Evolutionary conservation across 805 yeast genomes (phyloP), one percentile per base, ranked within the genome.

Genomic region (Saccharomycopsis olivae): DNA sequence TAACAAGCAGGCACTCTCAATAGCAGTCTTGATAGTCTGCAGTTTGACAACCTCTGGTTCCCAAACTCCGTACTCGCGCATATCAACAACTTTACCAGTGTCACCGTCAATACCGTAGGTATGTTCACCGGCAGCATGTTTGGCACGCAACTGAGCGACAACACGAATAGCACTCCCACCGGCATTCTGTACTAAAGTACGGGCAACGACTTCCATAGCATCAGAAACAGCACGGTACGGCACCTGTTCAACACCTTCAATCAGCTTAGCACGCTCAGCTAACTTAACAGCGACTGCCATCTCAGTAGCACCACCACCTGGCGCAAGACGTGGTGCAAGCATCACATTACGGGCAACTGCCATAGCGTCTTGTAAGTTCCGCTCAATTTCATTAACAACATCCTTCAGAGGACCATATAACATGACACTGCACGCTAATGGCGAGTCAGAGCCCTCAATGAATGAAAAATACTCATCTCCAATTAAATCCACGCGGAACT

Each of bases 291-390:
- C 71, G 29, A 92, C 87, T 2, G 97, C 97, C 97, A 92, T 92
- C 65, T 92, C 98, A 21, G 96, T 89, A 39, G 99, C 98, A 53
- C 99, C 98, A 46, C 98, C 99, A 53, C 99, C 99, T 36, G 99
- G 99, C 2, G 95, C 73, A 56, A 92, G 71, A 31, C 88, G 75
- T 38, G 99, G 98, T 59, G 89, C 95, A 51, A 89, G 78, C 69
- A 86, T 72, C 27, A 92, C 96, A 56, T 92, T 92, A 60, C 96
- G 76, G 15, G 97, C 78, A 34, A 92, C 98, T 3, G 96, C 89
- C 94, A 92, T 83, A 33, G 99, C 98, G 62, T 92, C 99, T 58
- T 92, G 96, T 57, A 92, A 69, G 59, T 92, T 92, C 58, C 99
- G 78, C 57, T 92, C 98, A 54, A 92, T 77, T 69, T 92, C 99